Percentiles rank a stretch among this genome's conserved stretches.
These are phyloP conservation scores for Coemansia sp. DNA, from an alignment of 192 early-diverging fungal species.

Conservation along the genomic window DNA sequence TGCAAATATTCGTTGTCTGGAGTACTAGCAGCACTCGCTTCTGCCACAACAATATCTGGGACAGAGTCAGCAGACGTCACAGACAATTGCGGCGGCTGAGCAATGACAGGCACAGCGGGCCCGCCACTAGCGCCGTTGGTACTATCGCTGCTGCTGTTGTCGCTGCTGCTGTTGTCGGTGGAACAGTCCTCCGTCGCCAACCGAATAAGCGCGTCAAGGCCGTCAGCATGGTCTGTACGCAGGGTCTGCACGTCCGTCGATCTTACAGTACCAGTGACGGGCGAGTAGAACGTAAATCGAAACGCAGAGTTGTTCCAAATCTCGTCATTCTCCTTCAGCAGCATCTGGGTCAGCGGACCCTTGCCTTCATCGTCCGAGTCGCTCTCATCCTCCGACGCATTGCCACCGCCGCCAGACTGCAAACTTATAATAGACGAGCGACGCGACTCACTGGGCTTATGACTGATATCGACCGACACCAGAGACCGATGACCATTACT, in stretches of 20 bases:
- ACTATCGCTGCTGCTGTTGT: neutral
- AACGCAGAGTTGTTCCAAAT: conserved; percentile 52
- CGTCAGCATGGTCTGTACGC: conserved; percentile 42
- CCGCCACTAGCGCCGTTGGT: neutral
- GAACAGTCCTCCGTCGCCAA: conserved; percentile 19
- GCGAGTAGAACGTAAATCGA: conserved; percentile 71
- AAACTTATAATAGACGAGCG: conserved; percentile 36
- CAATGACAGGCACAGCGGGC: neutral
- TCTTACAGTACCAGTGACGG: conserved; percentile 62
- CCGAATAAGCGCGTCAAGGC: conserved; percentile 39
- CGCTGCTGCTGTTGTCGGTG: neutral
- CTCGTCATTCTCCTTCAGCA: conserved; percentile 47
- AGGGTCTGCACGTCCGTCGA: conserved; percentile 60
- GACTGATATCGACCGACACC: conserved; percentile 43
- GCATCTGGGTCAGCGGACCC: conserved; percentile 48
- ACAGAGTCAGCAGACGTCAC: conserved; percentile 37
- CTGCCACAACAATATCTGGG: neutral
- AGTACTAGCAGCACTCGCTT: neutral
- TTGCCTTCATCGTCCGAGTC: conserved; percentile 18
- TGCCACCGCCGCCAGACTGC: conserved; percentile 1
- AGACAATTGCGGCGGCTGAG: conserved; percentile 29
- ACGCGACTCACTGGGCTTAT: conserved; percentile 52
- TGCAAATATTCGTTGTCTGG: conserved; percentile 35
- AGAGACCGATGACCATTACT: conserved; percentile 18
- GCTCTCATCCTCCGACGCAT: neutral